Conservation (phyloP, 2,329 filamentous ascomycete species). For the Scorias spongiosa region DNA sequence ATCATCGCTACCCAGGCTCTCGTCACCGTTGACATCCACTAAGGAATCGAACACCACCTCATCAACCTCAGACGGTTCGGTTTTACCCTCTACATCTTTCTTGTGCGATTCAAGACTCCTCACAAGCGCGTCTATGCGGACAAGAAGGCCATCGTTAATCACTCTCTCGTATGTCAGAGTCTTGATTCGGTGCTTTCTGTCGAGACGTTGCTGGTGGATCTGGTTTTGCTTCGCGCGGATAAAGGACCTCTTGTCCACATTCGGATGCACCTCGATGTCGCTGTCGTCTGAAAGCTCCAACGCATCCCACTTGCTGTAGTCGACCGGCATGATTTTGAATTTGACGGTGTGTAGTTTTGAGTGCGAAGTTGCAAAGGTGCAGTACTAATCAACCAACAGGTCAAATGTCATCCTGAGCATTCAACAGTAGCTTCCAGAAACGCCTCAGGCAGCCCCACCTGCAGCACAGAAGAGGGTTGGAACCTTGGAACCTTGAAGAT, state of each 20-base stretch:
- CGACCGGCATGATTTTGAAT: slow-evolving; percentile 1
- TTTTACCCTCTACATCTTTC: slow-evolving; percentile 39
- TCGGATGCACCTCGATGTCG: slow-evolving; percentile 95
- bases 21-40: slow-evolving; percentile 54
- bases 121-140: slow-evolving; percentile 68
- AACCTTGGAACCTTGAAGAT: too few species aligned
- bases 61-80: slow-evolving; percentile 48
- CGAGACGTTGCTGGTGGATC: slow-evolving; percentile 80
- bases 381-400: too few species aligned
- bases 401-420: neutral
- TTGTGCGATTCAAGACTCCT: slow-evolving; percentile 60
- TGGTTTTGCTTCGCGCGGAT: slow-evolving; percentile 96
- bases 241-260: slow-evolving; percentile 96
- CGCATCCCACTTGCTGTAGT: slow-evolving; percentile 61
- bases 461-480: too few species aligned
- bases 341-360: neutral
- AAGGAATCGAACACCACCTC: slow-evolving; percentile 80
- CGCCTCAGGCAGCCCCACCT: neutral
- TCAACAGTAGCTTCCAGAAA: neutral
- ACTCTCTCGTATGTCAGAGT: slow-evolving; percentile 83
- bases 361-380: neutral
- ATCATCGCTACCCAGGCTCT: slow-evolving; percentile 55
- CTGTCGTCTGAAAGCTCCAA: slow-evolving; percentile 97
- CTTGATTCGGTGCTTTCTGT: slow-evolving; percentile 76
- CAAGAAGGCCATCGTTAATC: slow-evolving; percentile 81